Conservation (phyloP, 768 basidiomycete species). For the Podaxis sp. region DNA sequence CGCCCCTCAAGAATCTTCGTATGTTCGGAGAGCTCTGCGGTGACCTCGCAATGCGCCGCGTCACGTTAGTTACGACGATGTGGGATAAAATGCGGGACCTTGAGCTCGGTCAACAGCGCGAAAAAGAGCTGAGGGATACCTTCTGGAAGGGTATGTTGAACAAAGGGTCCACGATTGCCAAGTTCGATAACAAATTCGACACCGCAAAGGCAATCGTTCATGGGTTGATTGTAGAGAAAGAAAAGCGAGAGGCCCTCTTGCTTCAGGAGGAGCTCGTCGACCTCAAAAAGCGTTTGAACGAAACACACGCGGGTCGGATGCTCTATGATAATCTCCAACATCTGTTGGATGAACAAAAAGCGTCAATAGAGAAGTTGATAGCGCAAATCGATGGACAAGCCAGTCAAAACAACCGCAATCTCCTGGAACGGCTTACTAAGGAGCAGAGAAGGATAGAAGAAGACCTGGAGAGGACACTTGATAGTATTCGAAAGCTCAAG, state of each 20-base stretch:
- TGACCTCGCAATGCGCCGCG: constrained; percentile 44
- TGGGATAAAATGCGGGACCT: constrained; percentile 39
- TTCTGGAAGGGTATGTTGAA: constrained; percentile 21
- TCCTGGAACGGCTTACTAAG: neutral
- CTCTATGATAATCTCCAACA: constrained; percentile 2
- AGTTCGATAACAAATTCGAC: neutral
- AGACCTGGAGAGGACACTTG: neutral
- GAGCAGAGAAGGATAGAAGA: constrained; percentile 5
- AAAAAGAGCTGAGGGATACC: constrained; percentile 17
- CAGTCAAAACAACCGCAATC: neutral
- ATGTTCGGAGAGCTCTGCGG: constrained; percentile 57
- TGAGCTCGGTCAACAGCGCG: constrained; percentile 10
- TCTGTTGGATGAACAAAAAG: constrained; percentile 5
- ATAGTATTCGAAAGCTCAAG: neutral
- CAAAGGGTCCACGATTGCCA: constrained; percentile 2
- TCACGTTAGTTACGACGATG: constrained; percentile 55
- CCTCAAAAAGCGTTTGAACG: neutral
- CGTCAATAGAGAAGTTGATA: neutral
- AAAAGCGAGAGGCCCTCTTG: neutral
- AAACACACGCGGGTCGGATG: constrained; percentile 8
- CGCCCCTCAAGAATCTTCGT: constrained; percentile 49
- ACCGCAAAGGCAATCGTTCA: constrained; percentile 1
- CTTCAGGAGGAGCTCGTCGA: constrained; percentile 13
- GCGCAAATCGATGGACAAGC: neutral
- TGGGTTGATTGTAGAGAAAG: neutral